These are phyloP conservation scores for Albugo candida DNA, from an alignment of 352 stramenopile genomes.

Conservation along the genomic window DNA sequence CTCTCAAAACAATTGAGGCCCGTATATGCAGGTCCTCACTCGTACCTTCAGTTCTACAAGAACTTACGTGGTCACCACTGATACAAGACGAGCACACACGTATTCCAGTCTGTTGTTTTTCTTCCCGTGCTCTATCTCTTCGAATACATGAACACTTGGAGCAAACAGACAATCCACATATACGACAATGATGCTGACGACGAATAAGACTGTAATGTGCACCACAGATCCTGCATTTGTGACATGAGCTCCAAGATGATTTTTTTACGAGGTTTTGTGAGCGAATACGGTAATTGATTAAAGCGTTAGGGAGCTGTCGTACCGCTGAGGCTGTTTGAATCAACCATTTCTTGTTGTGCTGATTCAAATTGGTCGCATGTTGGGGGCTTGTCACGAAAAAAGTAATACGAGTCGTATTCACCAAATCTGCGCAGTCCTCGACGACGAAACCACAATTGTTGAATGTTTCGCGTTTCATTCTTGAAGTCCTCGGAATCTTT, in stretches of 20 bases:
- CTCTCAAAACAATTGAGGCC: too few relatives aligned
- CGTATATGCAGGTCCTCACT: too few relatives aligned
- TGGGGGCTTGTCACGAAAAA: slow-evolving; percentile 47
- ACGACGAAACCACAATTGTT: slow-evolving; percentile 58
- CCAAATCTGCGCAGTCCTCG: slow-evolving; percentile 42
- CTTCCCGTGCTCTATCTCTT: slow-evolving; percentile 32
- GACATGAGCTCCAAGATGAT: slow-evolving; percentile 5
- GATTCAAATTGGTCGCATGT: slow-evolving; percentile 4
- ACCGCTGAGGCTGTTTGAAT: slow-evolving; percentile 31
- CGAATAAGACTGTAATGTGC: slow-evolving; percentile 45
- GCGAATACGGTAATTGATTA: slow-evolving; percentile 54
- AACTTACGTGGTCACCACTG: too few relatives aligned
- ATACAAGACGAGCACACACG: slow-evolving; percentile 54
- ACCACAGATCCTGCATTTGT: slow-evolving; percentile 44
- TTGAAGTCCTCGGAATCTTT: slow-evolving; percentile 23
- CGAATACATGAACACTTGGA: slow-evolving; percentile 56
- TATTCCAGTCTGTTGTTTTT: slow-evolving; percentile 50
- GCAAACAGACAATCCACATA: slow-evolving; percentile 50
- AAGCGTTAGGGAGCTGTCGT: slow-evolving; percentile 32
- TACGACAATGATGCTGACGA: slow-evolving; percentile 55
- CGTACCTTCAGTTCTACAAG: too few relatives aligned
- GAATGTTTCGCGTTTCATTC: slow-evolving; percentile 25
- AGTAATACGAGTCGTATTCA: slow-evolving; percentile 39
- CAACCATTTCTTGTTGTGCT: slow-evolving; percentile 31
- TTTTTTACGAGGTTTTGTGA: slow-evolving; percentile 40